A percentile compares a stretch with the other conserved stretches of the same genome.
phyloP scores from a whole-genome alignment of 768 basidiomycete species.

The Mrakia frigida region DNA sequence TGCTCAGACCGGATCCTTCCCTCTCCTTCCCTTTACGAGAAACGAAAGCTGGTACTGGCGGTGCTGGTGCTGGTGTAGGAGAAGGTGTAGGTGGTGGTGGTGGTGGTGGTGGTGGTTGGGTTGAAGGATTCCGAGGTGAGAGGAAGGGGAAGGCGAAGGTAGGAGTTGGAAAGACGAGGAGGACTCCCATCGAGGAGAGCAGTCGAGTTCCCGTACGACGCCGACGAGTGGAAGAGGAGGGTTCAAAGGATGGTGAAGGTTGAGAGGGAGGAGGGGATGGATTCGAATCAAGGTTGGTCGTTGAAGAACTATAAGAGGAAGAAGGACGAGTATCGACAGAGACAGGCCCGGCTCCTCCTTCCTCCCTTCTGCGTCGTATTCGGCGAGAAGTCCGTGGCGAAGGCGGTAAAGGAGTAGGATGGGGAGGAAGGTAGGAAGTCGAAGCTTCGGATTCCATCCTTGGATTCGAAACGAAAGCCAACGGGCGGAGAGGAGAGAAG shows the following conservation, averaged over 20 bases:
- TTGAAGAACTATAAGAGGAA: not conserved
- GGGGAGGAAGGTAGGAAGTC: slow-evolving; percentile 9
- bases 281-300: too few species aligned
- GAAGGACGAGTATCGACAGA: not conserved
- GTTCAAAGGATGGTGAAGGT: too few species aligned
- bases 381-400: not conserved
- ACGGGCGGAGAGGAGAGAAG: not conserved
- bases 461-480: not conserved
- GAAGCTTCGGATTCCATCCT: slow-evolving; percentile 11
- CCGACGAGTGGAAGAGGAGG: not conserved
- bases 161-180: not conserved
- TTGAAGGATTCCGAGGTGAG: not conserved
- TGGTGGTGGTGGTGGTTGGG: too few species aligned
- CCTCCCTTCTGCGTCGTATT: not conserved
- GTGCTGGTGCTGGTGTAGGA: not conserved
- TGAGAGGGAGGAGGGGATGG: too few species aligned
- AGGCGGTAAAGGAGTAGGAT: not conserved
- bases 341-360: not conserved
- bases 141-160: slow-evolving; percentile 10
- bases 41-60: not conserved
- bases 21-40: slow-evolving; percentile 14
- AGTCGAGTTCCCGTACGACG: not conserved
- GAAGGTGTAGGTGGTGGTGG: not conserved
- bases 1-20: not conserved
- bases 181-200: not conserved